Conservation (phyloP, 371 early-diverging fungal species). For the Zychaea mexicana region DNA sequence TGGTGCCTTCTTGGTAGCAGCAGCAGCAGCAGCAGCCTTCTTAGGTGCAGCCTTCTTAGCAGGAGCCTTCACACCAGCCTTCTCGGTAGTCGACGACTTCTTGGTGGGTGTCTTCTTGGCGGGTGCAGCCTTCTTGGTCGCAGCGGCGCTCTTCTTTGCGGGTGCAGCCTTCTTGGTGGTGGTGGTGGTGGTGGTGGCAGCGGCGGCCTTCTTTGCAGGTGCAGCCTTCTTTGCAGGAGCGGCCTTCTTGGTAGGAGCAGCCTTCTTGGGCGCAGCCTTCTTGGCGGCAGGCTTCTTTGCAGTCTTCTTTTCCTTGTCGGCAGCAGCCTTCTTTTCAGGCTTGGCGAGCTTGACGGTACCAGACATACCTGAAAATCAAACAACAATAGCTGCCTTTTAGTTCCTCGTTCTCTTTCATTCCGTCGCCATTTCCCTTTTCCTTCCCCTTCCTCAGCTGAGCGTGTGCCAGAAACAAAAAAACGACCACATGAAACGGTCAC, state of each 20-base stretch:
- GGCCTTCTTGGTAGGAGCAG: conserved; percentile 46
- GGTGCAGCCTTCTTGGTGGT: conserved; percentile 15
- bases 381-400: not conserved
- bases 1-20: conserved; percentile 44
- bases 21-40: conserved; percentile 44
- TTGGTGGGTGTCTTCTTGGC: conserved; percentile 20
- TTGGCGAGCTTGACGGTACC: conserved; percentile 77
- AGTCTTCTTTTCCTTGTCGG: conserved; percentile 6
- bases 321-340: conserved; percentile 51
- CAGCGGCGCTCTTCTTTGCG: conserved; percentile 24
- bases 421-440: not conserved
- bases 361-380: conserved; percentile 41
- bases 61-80: conserved; percentile 14
- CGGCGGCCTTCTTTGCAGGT: conserved; percentile 23
- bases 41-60: conserved; percentile 40
- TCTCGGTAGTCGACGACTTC: conserved; percentile 33
- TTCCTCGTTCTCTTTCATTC: not conserved
- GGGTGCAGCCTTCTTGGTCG: conserved; percentile 15
- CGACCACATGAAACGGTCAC: conserved; percentile 4
- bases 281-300: conserved; percentile 44
- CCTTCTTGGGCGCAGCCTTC: conserved; percentile 26
- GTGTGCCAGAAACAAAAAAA: not conserved
- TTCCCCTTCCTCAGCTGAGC: not conserved
- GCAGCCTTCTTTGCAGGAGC: conserved; percentile 24
- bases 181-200: no score